Percentiles rank a stretch among this genome's conserved stretches.
These are phyloP conservation scores for Russula vinacea DNA, from an alignment of 768 basidiomycete genomes.

Conservation along the genomic window DNA sequence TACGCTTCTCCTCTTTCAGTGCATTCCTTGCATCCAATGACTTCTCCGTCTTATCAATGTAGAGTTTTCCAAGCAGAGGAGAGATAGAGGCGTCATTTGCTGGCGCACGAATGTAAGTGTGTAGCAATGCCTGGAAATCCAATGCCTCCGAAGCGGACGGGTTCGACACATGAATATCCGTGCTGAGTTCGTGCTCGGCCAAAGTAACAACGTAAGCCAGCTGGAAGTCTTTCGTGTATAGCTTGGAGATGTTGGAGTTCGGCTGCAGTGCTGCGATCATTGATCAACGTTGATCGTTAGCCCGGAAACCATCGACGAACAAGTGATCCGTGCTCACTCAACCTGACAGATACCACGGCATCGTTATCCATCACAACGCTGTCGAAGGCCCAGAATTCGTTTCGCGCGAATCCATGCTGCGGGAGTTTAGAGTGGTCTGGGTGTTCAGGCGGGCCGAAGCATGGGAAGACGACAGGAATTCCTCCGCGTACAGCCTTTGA, in stretches of 20 bases:
- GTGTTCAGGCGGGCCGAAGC: conserved; percentile 82
- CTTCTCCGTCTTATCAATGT: conserved; percentile 77
- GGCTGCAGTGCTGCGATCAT: conserved; percentile 68
- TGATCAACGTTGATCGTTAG: not conserved
- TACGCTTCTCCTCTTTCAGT: conserved; percentile 57
- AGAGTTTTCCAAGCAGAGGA: conserved; percentile 61
- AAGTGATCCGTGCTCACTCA: conserved; percentile 52
- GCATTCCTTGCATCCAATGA: conserved; percentile 48
- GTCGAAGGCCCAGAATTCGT: conserved; percentile 66
- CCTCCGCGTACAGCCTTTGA: conserved; percentile 68
- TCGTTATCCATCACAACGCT: conserved; percentile 62
- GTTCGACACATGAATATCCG: conserved; percentile 80
- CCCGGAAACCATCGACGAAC: not conserved
- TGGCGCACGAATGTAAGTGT: conserved; percentile 80
- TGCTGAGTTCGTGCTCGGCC: conserved; percentile 65
- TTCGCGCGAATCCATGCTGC: conserved; percentile 94
- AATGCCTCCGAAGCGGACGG: conserved; percentile 47
- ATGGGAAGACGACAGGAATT: conserved; percentile 70
- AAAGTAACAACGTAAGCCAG: conserved; percentile 83
- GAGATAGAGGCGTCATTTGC: conserved; percentile 55
- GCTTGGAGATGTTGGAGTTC: conserved; percentile 51
- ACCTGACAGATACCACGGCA: conserved; percentile 66
- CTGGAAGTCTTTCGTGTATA: conserved; percentile 64
- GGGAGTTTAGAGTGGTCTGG: conserved; percentile 63
- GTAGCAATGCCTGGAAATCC: conserved; percentile 90